Conservation (phyloP, 805 yeast species). For the Lipomyces kockii region DNA sequence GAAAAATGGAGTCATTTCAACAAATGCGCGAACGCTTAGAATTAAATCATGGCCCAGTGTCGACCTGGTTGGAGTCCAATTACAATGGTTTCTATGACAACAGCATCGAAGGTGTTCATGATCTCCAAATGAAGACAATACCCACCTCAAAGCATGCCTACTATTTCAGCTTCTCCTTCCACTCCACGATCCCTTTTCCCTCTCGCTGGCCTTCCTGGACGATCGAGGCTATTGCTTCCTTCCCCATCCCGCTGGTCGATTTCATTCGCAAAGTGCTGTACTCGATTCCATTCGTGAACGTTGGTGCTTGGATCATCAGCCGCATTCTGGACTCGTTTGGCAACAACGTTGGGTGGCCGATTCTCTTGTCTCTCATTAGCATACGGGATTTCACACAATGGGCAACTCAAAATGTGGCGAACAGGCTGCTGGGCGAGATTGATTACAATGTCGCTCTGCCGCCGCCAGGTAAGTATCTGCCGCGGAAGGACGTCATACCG, state of each 20-base stretch:
- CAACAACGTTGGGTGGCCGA: neutral
- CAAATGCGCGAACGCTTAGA: slow-evolving; percentile 2
- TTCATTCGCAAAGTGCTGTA: neutral
- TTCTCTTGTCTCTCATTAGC: neutral
- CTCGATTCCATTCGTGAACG: neutral
- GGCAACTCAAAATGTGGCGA: neutral
- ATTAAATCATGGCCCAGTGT: neutral
- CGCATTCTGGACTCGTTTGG: neutral
- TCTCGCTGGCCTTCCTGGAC: neutral
- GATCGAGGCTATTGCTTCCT: neutral
- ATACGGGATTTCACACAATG: neutral
- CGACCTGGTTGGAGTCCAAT: neutral
- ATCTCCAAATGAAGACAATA: neutral
- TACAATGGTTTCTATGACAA: neutral
- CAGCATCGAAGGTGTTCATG: neutral
- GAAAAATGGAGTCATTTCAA: neutral
- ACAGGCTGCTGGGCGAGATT: neutral
- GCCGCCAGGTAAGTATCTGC: neutral
- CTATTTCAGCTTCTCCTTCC: slow-evolving; percentile 2
- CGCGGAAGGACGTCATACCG: slow-evolving; percentile 1
- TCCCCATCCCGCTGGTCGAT: slow-evolving; percentile 1
- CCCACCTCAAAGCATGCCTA: neutral
- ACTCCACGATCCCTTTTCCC: neutral
- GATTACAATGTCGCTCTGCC: neutral
- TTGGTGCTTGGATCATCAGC: no score